Base-by-base conservation (phyloP, 1,139 yeast genomes). In the Candida anutae region DNA sequence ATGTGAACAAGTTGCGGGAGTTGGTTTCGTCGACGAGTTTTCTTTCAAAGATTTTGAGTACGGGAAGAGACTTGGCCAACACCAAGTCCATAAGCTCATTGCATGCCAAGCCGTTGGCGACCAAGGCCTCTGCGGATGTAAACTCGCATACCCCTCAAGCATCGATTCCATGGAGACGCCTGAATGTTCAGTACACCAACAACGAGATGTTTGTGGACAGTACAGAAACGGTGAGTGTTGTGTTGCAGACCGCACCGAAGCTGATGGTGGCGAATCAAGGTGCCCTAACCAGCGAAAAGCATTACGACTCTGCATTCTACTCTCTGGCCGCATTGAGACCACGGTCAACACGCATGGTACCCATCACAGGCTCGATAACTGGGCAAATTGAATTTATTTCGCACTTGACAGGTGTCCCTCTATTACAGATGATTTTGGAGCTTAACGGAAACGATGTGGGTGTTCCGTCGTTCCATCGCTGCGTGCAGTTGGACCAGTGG, bases 191-290 rank as follows among this genome's bases (percentile, higher is more conserved):
- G 33, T 74, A 81, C 50, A 66, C 83, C 5, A 77, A 74, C 38
- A 83, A 85, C 48, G 95, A 87, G 52, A 68, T 87, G 55, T 83
- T 76, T 49, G 79, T 87, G 6, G 96, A 87, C 50, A 52, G 87
- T 4, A 57, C 65, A 5, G 95, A 85, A 48, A 58, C 67, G 0
- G 52, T 83, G 13, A 64, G 59, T 37, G 64, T 71, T 22, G 60
- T 68, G 19, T 58, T 61, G 22, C 49, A 50, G 28, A 13, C 16
- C 16, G 16, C 16, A 5, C 60, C 61, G n/a, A 32, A 30, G 12
- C 22, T 17, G 15, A 14, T 22, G 6, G 24, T 15, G 5, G 21
- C 29, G 1, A n/a, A n/a, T n/a, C 22, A 34, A 12, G 30, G 27
- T 5, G 16, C 31, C 5, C 23, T 33, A 16, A n/a, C n/a, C n/a